phyloP scores from a whole-genome alignment of 2,329 filamentous ascomycete genomes.

The Diplodia corticola region DNA sequence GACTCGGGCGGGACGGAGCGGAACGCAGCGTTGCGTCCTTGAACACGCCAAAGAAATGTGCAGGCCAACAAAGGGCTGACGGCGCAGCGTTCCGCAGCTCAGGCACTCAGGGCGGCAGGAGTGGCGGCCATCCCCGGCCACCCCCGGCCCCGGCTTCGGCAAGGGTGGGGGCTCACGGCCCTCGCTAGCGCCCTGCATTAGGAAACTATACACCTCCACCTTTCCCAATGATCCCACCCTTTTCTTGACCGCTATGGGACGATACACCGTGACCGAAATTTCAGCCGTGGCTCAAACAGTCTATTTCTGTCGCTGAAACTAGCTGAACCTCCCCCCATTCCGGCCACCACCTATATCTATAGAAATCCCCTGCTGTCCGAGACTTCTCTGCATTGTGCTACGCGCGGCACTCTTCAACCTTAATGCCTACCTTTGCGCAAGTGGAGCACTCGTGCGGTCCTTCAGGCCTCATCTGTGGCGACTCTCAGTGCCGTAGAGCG shows the following conservation, averaged over 20 bases:
- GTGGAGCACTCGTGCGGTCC: neutral
- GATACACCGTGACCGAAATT: neutral
- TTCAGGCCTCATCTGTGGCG: neutral
- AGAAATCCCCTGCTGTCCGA: neutral
- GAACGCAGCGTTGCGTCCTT: neutral
- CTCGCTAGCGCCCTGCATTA: neutral
- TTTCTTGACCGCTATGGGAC: neutral
- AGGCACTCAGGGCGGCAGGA: neutral
- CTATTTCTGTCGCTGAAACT: neutral
- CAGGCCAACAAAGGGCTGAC: neutral
- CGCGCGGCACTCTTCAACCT: neutral
- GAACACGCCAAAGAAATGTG: neutral
- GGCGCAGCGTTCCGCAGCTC: neutral
- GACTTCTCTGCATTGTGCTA: neutral
- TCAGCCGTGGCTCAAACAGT: neutral
- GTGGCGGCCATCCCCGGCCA: neutral
- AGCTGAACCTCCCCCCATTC: neutral
- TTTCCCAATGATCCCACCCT: neutral
- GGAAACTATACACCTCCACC: slow-evolving; percentile 4
- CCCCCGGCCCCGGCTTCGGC: neutral
- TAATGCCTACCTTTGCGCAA: neutral
- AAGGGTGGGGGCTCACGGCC: slow-evolving; percentile 1
- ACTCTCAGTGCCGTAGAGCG: slow-evolving; percentile 1
- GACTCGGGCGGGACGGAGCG: neutral
- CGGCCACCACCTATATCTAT: neutral